Conservation (phyloP, 2,329 filamentous ascomycete genomes). For the Colletotrichum brevisporum region DNA sequence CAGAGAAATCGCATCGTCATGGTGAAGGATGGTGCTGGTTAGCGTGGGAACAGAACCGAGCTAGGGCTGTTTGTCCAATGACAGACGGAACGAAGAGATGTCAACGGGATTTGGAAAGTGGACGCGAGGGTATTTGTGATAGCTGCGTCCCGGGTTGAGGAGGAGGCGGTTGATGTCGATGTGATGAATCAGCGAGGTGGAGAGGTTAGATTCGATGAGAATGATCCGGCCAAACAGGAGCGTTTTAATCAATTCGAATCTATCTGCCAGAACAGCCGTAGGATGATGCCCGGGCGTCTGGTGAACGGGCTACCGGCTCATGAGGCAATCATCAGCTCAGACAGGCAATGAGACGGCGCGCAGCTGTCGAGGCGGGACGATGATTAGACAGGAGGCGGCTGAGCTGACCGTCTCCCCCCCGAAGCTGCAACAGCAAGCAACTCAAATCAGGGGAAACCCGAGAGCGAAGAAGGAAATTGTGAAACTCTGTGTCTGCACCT, state of each 20-base stretch:
- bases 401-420: conserved; percentile 24
- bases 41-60: conserved; percentile 18
- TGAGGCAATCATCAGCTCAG: conserved; percentile 39
- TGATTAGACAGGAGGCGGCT: conserved; percentile 39
- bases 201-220: conserved; percentile 24
- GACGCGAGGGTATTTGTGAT: conserved; percentile 2
- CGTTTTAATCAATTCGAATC: conserved; percentile 39
- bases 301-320: conserved; percentile 29
- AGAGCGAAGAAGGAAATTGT: conserved; percentile 25
- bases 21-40: conserved; percentile 17
- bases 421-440: conserved; percentile 16
- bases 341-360: conserved; percentile 38
- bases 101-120: conserved; percentile 4
- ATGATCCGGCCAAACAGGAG: conserved; percentile 22
- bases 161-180: neutral
- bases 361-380: conserved; percentile 36
- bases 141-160: neutral
- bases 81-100: neutral
- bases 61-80: conserved; percentile 9
- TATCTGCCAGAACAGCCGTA: conserved; percentile 16
- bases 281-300: conserved; percentile 21
- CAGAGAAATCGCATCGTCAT: conserved; percentile 69
- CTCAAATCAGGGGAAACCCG: conserved; percentile 32
- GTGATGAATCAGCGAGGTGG: conserved; percentile 32
- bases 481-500: conserved; percentile 36